phyloP scores from a whole-genome alignment of 495 filamentous ascomycete species.

The Astrocystis sublimbata region DNA sequence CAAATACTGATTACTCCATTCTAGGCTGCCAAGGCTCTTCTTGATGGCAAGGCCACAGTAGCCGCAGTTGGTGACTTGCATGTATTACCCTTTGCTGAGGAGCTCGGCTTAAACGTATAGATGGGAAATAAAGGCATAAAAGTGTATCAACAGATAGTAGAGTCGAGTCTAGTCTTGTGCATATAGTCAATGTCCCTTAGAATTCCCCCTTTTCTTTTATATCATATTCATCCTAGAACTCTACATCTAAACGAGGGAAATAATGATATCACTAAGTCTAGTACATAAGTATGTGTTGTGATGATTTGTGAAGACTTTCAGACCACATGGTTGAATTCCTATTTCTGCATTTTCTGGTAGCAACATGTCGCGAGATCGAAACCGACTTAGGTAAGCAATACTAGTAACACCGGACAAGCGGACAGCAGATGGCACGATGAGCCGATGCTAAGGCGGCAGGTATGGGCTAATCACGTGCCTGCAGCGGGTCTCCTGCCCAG shows the following conservation, averaged over 20 bases:
- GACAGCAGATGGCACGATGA: not conserved
- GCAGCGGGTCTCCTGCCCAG: not conserved
- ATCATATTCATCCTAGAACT: not conserved
- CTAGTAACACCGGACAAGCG: not conserved
- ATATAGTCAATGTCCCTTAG: conserved; percentile 50
- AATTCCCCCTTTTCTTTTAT: conserved; percentile 26
- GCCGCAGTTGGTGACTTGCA: conserved; percentile 85
- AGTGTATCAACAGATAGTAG: conserved; percentile 56
- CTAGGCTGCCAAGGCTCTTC: conserved; percentile 79
- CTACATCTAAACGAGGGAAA: not conserved
- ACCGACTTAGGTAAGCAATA: no score
- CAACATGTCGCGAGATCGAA: not conserved
- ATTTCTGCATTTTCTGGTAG: no score
- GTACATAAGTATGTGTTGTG: not conserved
- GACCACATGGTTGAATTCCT: not conserved
- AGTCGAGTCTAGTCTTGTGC: conserved; percentile 48
- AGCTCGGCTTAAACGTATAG: conserved; percentile 92
- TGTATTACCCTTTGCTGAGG: conserved; percentile 87
- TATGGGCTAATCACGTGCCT: conserved; percentile 10
- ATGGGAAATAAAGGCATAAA: conserved; percentile 34
- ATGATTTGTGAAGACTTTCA: not conserved
- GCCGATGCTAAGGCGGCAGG: not conserved
- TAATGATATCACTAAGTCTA: not conserved
- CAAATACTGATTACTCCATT: conserved; percentile 12
- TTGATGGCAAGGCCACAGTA: conserved; percentile 86